Evolutionary conservation across 495 filamentous ascomycete genomes (phyloP).

Genomic region (Aspergillus affinis): DNA sequence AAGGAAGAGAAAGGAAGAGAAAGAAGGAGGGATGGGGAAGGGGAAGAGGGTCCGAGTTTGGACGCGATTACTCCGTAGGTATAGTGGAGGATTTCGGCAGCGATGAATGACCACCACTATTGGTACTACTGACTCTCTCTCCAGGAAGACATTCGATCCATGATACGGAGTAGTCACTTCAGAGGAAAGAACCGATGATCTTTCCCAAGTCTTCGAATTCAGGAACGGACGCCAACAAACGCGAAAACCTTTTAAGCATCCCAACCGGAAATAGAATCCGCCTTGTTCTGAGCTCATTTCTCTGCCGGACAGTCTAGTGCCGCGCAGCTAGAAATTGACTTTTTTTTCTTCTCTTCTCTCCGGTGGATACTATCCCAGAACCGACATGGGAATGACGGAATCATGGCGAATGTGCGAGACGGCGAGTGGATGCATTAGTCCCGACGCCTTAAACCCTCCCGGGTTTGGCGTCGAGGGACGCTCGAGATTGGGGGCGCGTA

Average conservation of each 20-base stretch:
- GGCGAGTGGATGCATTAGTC: neutral
- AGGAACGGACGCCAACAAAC: too few species aligned
- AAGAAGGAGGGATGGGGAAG: neutral
- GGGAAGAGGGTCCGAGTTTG: neutral
- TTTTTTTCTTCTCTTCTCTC: too few species aligned
- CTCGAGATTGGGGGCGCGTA: neutral
- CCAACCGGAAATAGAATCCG: neutral
- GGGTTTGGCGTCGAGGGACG: neutral
- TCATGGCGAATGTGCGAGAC: neutral
- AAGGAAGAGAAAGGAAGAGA: too few species aligned
- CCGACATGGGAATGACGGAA: neutral
- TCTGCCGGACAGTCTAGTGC: neutral
- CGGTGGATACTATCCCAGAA: neutral
- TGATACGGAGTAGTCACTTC: too few species aligned
- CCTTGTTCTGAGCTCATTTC: neutral
- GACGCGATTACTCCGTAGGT: too few species aligned
- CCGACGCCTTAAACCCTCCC: neutral
- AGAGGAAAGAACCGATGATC: too few species aligned
- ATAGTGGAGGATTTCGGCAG: too few species aligned
- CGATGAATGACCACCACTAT: too few species aligned
- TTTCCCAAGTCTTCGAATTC: neutral
- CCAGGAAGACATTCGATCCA: too few species aligned
- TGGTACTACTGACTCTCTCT: too few species aligned
- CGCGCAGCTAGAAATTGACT: too few species aligned
- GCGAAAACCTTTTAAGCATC: neutral